These are phyloP conservation scores for Aplosporella prunicola DNA, from an alignment of 2,329 filamentous ascomycete genomes.

Conservation along the genomic window DNA sequence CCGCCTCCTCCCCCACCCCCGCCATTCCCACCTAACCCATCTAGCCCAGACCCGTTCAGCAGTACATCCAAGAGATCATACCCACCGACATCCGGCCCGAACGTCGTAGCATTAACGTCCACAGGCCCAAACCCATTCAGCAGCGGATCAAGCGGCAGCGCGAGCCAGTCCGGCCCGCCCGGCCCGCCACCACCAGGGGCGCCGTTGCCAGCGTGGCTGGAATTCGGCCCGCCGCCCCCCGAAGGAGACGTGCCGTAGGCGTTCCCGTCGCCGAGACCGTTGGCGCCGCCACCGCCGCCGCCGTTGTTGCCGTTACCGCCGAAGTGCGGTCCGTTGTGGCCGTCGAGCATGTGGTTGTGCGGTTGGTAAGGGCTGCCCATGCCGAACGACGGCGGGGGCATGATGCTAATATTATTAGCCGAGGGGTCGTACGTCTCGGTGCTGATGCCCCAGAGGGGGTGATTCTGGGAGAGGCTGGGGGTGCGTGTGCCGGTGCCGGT, in stretches of 20 bases:
- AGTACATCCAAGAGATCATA: conserved; percentile 42
- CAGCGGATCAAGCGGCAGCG: conserved; percentile 51
- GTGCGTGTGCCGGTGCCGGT: conserved; percentile 26
- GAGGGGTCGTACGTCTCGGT: conserved; percentile 36
- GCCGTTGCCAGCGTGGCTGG: conserved; percentile 3
- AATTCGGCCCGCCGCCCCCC: too few relatives aligned
- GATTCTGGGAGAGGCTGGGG: neutral
- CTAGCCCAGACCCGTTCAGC: conserved; percentile 28
- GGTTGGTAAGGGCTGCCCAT: conserved; percentile 3
- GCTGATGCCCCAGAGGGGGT: conserved; percentile 34
- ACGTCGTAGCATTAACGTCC: conserved; percentile 46
- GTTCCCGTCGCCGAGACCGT: conserved; percentile 8
- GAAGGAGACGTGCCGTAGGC: conserved; percentile 1
- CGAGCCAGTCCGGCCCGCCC: conserved; percentile 47
- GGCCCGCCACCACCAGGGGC: conserved; percentile 16
- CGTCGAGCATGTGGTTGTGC: conserved; percentile 1
- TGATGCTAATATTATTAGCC: conserved; percentile 35
- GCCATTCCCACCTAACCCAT: neutral
- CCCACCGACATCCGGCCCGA: conserved; percentile 56
- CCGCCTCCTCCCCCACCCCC: neutral
- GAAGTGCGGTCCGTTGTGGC: conserved; percentile 9
- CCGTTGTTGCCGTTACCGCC: conserved; percentile 12
- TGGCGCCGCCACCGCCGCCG: conserved; percentile 13
- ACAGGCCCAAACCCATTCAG: conserved; percentile 48
- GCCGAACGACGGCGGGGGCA: conserved; percentile 37